phyloP scores from a whole-genome alignment of 306 rosid species.

The Pterocarpus macrocarpus region DNA sequence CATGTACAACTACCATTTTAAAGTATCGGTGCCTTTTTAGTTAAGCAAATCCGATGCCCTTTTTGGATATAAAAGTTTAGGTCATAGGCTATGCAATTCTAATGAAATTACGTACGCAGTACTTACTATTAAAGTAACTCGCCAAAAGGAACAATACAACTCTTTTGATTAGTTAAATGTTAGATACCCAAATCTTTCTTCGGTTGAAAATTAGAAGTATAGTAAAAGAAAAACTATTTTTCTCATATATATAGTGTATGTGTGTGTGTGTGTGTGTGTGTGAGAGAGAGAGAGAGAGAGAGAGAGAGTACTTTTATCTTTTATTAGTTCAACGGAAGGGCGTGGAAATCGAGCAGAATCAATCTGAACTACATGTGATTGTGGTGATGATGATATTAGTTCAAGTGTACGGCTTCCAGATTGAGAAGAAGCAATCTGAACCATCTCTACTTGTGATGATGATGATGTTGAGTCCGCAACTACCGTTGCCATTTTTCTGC shows the following conservation, averaged over 20 bases:
- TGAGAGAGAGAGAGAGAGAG: background rate
- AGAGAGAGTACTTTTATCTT: constrained; percentile 31
- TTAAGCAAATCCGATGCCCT: no score
- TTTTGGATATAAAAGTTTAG: no score
- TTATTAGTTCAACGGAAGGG: constrained; percentile 25
- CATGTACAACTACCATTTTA: no score
- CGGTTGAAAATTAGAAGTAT: background rate
- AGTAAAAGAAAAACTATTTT: background rate
- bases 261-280: no score
- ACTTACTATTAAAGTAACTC: no score
- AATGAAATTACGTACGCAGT: no score
- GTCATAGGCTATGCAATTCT: no score
- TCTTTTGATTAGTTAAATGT: no score
- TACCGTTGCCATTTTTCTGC: constrained; percentile 21
- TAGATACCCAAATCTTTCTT: no score
- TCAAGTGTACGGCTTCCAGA: background rate
- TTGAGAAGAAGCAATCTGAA: constrained; percentile 25
- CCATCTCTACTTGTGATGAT: background rate
- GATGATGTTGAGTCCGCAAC: constrained; percentile 7
- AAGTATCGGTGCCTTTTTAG: no score
- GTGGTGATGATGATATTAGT: constrained; percentile 6
- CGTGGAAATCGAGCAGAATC: background rate
- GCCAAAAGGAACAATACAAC: no score
- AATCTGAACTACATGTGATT: constrained; percentile 31
- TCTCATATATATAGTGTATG: background rate